Conservation (phyloP, 2,329 filamentous ascomycete genomes). For the Fusarium duplospermum region DNA sequence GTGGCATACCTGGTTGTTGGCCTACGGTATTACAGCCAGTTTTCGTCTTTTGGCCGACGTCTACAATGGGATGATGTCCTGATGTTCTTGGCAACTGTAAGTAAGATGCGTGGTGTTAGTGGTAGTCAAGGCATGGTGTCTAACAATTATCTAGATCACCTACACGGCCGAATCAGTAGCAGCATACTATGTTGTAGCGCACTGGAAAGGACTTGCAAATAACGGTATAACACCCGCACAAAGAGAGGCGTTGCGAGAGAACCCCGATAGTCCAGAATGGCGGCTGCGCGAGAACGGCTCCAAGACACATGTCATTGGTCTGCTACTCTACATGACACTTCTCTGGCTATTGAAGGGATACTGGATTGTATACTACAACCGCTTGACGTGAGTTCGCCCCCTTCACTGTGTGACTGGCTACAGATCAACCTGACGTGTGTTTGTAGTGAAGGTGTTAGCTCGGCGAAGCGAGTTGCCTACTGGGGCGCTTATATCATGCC, state of each 20-base stretch:
- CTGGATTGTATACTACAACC: conserved; percentile 11
- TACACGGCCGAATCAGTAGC: conserved; percentile 16
- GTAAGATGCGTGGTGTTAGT: neutral
- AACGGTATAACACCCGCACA: conserved; percentile 14
- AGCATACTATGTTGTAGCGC: conserved; percentile 9
- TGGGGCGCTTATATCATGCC: conserved; percentile 12
- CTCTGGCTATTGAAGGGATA: conserved; percentile 14
- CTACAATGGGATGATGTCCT: conserved; percentile 14
- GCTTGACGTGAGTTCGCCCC: neutral
- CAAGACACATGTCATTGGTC: conserved; percentile 11
- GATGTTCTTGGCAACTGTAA: conserved; percentile 9
- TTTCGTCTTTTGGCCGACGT: conserved; percentile 1
- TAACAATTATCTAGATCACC: neutral
- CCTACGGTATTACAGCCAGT: conserved; percentile 13
- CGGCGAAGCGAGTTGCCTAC: conserved; percentile 9
- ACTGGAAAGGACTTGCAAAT: conserved; percentile 12
- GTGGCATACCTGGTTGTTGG: conserved; percentile 6
- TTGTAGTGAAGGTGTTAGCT: conserved; percentile 3
- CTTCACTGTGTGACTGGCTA: too few relatives aligned
- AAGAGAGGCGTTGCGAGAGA: neutral
- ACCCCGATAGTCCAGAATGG: conserved; percentile 7
- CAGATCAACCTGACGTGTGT: neutral
- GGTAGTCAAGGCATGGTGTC: neutral
- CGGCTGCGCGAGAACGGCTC: conserved; percentile 1
- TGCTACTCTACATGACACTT: conserved; percentile 10